A percentile compares a stretch with the other conserved stretches of the same genome.
These are phyloP conservation scores for Tubosaeta brunneosetosa DNA, from an alignment of 768 basidiomycete species.

Conservation along the genomic window DNA sequence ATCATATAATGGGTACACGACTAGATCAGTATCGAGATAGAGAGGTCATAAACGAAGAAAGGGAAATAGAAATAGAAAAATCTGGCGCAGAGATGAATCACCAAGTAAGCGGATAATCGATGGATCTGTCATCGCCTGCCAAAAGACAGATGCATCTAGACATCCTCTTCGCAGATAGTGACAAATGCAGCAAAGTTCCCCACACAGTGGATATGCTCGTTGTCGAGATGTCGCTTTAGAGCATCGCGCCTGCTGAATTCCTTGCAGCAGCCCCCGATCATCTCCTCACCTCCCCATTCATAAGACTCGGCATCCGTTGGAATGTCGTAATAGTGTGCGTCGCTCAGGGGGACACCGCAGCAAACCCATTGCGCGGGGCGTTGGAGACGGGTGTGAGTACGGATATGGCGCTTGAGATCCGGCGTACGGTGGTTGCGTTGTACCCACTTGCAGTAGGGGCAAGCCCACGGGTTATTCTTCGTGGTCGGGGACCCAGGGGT, in stretches of 20 bases:
- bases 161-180: conserved; percentile 24
- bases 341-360: conserved; percentile 30
- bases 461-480: conserved; percentile 37
- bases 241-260: conserved; percentile 38
- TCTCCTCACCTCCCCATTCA: conserved; percentile 24
- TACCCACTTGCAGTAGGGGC: conserved; percentile 45
- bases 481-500: conserved; percentile 13
- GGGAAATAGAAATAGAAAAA: background rate
- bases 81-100: conserved; percentile 5
- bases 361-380: conserved; percentile 37
- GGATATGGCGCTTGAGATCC: conserved; percentile 57
- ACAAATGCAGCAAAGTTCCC: conserved; percentile 30
- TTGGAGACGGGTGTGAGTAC: conserved; percentile 42
- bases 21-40: conserved; percentile 3
- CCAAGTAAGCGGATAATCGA: background rate
- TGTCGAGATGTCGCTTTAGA: conserved; percentile 38
- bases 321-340: conserved; percentile 20
- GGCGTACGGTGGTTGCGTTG: conserved; percentile 49
- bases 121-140: conserved; percentile 3
- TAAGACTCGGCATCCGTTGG: conserved; percentile 23
- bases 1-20: conserved; percentile 8
- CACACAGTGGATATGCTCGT: conserved; percentile 31
- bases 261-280: conserved; percentile 37
- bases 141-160: conserved; percentile 5
- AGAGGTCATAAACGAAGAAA: background rate